Percentiles rank a stretch among this genome's conserved stretches.
phyloP scores from a whole-genome alignment of 2,329 filamentous ascomycete genomes.

The Ophiocordyceps unilateralis region DNA sequence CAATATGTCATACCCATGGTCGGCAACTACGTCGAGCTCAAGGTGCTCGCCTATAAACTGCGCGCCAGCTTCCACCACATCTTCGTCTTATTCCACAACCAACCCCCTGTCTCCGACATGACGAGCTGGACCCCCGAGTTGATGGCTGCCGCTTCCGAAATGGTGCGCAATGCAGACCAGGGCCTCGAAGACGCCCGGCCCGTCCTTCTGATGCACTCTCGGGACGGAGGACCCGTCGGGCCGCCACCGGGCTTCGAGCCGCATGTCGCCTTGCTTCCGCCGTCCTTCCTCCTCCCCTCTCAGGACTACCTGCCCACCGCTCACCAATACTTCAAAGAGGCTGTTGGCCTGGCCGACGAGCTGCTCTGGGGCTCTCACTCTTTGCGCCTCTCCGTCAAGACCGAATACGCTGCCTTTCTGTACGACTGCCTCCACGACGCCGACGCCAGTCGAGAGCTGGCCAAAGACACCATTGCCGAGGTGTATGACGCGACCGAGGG shows the following conservation, averaged over 20 bases:
- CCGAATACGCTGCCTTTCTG: constrained; percentile 83
- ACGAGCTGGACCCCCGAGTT: constrained; percentile 32
- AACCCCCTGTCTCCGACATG: constrained; percentile 54
- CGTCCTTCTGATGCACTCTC: constrained; percentile 27
- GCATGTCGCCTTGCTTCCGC: constrained; percentile 22
- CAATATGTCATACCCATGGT: constrained; percentile 76
- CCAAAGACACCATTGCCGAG: constrained; percentile 69
- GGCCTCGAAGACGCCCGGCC: constrained; percentile 14
- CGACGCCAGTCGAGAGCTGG: constrained; percentile 57
- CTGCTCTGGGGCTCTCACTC: constrained; percentile 80
- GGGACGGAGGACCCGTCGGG: constrained; percentile 42
- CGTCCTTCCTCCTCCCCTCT: constrained; percentile 65
- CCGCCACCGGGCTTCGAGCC: constrained; percentile 37
- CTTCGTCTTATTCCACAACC: constrained; percentile 90
- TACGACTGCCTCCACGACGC: constrained; percentile 83
- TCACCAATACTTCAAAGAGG: constrained; percentile 63
- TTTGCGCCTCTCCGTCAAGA: constrained; percentile 71
- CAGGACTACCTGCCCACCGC: constrained; percentile 73
- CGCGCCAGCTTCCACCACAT: constrained; percentile 93
- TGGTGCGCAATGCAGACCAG: constrained; percentile 18
- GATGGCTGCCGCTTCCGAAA: constrained; percentile 17
- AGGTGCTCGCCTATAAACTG: constrained; percentile 80
- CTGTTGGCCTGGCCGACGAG: constrained; percentile 53
- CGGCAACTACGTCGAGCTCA: constrained; percentile 61
- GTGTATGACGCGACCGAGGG: constrained; percentile 84